Evolutionary conservation across 768 basidiomycete genomes (phyloP).

Genomic region (Auricularia sp.): DNA sequence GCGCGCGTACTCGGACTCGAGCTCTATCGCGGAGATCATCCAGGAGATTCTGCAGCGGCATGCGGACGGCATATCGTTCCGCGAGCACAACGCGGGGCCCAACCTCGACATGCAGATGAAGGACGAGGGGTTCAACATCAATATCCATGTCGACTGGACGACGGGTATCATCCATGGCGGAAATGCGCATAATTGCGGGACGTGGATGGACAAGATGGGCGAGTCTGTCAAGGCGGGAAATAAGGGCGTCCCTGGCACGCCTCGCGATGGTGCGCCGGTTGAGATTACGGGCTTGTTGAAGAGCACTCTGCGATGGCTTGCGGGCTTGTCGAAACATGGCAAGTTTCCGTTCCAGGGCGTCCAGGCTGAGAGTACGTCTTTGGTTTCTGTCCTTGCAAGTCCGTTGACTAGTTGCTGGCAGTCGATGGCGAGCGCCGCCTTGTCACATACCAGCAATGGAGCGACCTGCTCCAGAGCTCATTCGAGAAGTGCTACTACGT

Average conservation of each 20-base stretch:
- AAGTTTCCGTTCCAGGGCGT: slow-evolving; percentile 90
- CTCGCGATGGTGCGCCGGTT: slow-evolving; percentile 89
- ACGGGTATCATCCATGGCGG: slow-evolving; percentile 88
- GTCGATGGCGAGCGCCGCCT: slow-evolving; percentile 58
- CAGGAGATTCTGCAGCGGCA: slow-evolving; percentile 96
- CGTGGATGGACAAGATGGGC: slow-evolving; percentile 99
- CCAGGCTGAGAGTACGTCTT: slow-evolving; percentile 57
- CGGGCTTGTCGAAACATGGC: slow-evolving; percentile 47
- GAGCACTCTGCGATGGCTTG: slow-evolving; percentile 87
- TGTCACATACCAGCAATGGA: slow-evolving; percentile 89
- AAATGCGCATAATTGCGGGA: slow-evolving; percentile 76
- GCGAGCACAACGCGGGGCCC: slow-evolving; percentile 93
- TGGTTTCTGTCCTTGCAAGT: not conserved
- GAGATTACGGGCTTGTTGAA: slow-evolving; percentile 92
- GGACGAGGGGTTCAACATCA: slow-evolving; percentile 85
- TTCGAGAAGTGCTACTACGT: slow-evolving; percentile 92
- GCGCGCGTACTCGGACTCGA: slow-evolving; percentile 70
- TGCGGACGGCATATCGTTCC: slow-evolving; percentile 83
- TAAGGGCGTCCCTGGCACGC: slow-evolving; percentile 92
- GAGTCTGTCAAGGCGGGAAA: slow-evolving; percentile 85
- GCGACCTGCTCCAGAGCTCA: slow-evolving; percentile 65
- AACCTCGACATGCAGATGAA: slow-evolving; percentile 98
- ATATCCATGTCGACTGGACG: slow-evolving; percentile 90
- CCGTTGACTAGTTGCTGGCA: slow-evolving; percentile 19
- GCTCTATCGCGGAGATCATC: slow-evolving; percentile 84